Evolutionary conservation across 2,329 filamentous ascomycete species (phyloP).

Genomic region (Scedosporium dehoogii): DNA sequence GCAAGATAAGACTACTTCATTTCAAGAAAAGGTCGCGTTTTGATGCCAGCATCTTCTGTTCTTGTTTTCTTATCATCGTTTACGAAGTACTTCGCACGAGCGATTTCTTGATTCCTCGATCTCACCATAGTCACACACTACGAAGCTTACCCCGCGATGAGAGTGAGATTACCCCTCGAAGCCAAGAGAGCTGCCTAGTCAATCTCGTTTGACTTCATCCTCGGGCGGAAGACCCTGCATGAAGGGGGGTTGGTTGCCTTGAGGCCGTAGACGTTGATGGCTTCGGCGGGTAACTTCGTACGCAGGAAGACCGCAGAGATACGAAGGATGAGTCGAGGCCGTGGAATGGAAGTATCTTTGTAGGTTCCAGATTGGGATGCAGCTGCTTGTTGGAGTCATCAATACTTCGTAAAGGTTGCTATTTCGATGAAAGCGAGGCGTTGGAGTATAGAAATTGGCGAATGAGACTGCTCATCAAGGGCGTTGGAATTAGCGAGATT

Average conservation of each 20-base stretch:
- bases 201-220: background rate
- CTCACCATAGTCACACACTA: too few relatives aligned
- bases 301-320: background rate
- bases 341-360: background rate
- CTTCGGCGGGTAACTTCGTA: background rate
- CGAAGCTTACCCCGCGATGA: background rate
- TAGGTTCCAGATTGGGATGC: background rate
- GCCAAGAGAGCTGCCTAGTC: background rate
- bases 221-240: slow-evolving; percentile 1
- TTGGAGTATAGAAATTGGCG: background rate
- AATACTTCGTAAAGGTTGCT: background rate
- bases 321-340: background rate
- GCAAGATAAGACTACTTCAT: background rate
- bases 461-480: background rate
- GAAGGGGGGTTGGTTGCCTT: background rate
- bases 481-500: background rate
- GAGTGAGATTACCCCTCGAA: background rate
- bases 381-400: background rate
- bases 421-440: background rate
- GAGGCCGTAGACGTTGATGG: background rate
- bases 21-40: too few relatives aligned
- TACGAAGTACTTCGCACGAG: too few relatives aligned
- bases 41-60: background rate
- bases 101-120: too few relatives aligned
- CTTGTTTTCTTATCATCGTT: background rate